Evolutionary conservation across 441 rosid species (phyloP).

Genomic region (Brassica balearica): DNA sequence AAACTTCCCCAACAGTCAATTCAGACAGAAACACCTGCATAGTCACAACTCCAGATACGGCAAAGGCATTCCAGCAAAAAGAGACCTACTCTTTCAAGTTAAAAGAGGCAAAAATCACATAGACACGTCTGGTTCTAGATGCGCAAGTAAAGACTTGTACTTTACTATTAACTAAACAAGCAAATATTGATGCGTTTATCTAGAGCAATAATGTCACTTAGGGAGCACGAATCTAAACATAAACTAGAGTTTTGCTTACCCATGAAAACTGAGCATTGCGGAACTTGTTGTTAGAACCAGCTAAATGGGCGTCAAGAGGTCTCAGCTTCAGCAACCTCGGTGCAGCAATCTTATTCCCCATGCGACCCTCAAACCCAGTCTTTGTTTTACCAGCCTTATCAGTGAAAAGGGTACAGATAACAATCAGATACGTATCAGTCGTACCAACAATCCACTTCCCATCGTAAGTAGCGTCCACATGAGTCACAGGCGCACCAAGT

Average conservation of each 20-base stretch:
- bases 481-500: conserved; percentile 91
- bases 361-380: conserved; percentile 91
- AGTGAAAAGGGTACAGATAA: conserved; percentile 83
- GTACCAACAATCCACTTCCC: conserved; percentile 98
- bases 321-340: conserved; percentile 88
- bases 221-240: neutral
- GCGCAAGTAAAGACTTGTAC: neutral
- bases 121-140: neutral
- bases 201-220: neutral
- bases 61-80: conserved; percentile 7
- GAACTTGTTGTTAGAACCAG: conserved; percentile 81
- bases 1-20: conserved; percentile 12
- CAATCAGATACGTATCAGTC: conserved; percentile 64
- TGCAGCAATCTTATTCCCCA: conserved; percentile 95
- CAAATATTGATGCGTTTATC: neutral
- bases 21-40: conserved; percentile 1
- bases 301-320: conserved; percentile 87
- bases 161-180: neutral
- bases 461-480: conserved; percentile 93
- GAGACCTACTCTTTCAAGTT: neutral
- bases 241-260: conserved; percentile 57
- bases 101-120: neutral
- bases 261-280: conserved; percentile 93
- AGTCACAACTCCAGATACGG: neutral
- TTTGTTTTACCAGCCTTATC: conserved; percentile 83